These are phyloP conservation scores for Apiospora malaysiana DNA, from an alignment of 2,329 filamentous ascomycete species.

Conservation along the genomic window DNA sequence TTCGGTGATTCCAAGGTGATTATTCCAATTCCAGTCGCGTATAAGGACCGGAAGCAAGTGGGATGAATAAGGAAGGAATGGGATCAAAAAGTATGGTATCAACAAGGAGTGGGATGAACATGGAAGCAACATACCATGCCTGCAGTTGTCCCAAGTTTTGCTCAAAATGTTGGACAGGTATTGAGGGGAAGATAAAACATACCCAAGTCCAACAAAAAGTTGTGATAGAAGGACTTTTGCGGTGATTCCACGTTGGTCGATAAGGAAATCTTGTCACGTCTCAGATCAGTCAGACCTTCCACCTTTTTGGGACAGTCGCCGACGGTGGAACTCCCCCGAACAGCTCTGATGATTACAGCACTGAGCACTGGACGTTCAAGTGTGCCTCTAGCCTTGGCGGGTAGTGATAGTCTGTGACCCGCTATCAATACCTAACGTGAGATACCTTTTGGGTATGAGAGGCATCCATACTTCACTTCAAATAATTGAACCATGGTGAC, in stretches of 20 bases:
- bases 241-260: neutral
- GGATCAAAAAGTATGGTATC: too few relatives aligned
- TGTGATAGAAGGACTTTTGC: too few relatives aligned
- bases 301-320: too few relatives aligned
- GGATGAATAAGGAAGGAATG: slow-evolving; percentile 11
- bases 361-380: neutral
- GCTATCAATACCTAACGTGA: neutral
- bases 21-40: neutral
- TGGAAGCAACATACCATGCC: neutral
- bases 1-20: neutral
- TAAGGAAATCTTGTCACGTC: neutral
- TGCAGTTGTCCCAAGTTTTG: neutral
- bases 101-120: too few relatives aligned
- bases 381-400: neutral
- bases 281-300: too few relatives aligned
- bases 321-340: too few relatives aligned
- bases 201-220: neutral
- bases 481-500: neutral
- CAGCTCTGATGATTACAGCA: too few relatives aligned
- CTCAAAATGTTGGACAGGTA: neutral
- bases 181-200: neutral
- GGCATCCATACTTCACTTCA: too few relatives aligned
- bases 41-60: neutral
- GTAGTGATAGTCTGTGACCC: neutral
- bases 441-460: neutral